A percentile compares a stretch with the other conserved stretches of the same genome.
Evolutionary conservation across 306 rosid species (phyloP).

Genomic region (Morella rubra): DNA sequence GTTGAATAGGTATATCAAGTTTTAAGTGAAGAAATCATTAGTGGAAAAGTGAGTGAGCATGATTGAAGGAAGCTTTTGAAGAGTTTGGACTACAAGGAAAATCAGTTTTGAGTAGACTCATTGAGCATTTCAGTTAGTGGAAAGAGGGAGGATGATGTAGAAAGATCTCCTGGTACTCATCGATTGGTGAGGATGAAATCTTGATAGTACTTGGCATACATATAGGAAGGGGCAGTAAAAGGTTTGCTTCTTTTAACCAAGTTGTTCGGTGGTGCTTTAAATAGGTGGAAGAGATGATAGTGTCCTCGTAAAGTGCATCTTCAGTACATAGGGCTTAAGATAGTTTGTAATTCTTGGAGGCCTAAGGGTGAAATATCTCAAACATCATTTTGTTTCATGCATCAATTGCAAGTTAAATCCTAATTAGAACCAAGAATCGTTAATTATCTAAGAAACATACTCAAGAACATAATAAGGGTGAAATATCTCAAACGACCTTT

Average conservation of each 20-base stretch:
- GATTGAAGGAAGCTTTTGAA: not conserved
- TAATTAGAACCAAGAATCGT: not conserved
- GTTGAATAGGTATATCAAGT: not conserved
- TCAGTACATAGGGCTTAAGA: slow-evolving; percentile 41
- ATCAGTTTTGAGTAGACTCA: not conserved
- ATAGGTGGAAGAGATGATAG: not conserved
- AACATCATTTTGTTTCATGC: slow-evolving; percentile 45
- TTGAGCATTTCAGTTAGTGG: not conserved
- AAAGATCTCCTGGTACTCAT: not conserved
- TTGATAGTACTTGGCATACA: not conserved
- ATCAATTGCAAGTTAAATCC: not conserved
- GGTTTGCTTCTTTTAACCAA: not conserved
- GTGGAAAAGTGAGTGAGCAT: not conserved
- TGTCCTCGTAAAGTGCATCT: not conserved
- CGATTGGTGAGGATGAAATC: not conserved
- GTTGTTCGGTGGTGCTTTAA: not conserved
- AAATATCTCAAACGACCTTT: not conserved
- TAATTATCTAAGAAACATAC: not conserved
- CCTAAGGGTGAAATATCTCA: slow-evolving; percentile 13
- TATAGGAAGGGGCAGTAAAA: not conserved
- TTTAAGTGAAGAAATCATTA: not conserved
- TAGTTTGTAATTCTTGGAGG: slow-evolving; percentile 55
- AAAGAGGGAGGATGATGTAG: not conserved
- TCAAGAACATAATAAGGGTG: not conserved
- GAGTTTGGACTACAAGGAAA: not conserved